Evolutionary conservation across 352 stramenopile species (phyloP).

Genomic region (Phytophthora aleatoria): DNA sequence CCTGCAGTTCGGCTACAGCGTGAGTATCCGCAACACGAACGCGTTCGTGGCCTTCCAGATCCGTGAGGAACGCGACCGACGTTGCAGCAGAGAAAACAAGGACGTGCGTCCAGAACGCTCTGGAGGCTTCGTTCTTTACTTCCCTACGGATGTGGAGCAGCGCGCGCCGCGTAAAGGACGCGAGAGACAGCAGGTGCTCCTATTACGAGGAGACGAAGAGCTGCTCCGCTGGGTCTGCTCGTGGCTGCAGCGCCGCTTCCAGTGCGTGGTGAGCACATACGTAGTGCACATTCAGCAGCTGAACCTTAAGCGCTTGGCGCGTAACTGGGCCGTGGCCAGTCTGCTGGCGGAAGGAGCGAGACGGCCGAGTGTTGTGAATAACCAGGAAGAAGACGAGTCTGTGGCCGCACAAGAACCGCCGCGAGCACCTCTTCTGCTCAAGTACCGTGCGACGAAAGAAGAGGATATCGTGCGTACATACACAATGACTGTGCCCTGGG

Average conservation of each 20-base stretch:
- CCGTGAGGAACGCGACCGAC: conserved; percentile 48
- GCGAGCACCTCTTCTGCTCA: conserved; percentile 48
- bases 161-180: conserved; percentile 37
- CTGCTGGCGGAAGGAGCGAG: conserved; percentile 31
- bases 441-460: conserved; percentile 51
- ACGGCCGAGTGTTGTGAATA: conserved; percentile 11
- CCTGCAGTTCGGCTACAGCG: conserved; percentile 66
- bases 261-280: conserved; percentile 63
- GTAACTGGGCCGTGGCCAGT: conserved; percentile 50
- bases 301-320: conserved; percentile 60
- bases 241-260: conserved; percentile 76
- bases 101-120: conserved; percentile 22
- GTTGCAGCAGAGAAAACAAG: conserved; percentile 3
- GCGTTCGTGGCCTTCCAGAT: conserved; percentile 65
- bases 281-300: conserved; percentile 51
- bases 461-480: conserved; percentile 54
- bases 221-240: conserved; percentile 57
- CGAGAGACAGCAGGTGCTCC: conserved; percentile 59
- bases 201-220: conserved; percentile 61
- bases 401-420: conserved; percentile 20
- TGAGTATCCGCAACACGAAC: conserved; percentile 60
- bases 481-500: conserved; percentile 66
- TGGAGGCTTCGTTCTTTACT: conserved; percentile 72
- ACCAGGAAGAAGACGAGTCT: conserved; percentile 12
- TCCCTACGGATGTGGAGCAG: conserved; percentile 45